Evolutionary conservation across 768 basidiomycete genomes (phyloP), one percentile per base, ranked within the genome.

Genomic region (Leucosporidium scottii): DNA sequence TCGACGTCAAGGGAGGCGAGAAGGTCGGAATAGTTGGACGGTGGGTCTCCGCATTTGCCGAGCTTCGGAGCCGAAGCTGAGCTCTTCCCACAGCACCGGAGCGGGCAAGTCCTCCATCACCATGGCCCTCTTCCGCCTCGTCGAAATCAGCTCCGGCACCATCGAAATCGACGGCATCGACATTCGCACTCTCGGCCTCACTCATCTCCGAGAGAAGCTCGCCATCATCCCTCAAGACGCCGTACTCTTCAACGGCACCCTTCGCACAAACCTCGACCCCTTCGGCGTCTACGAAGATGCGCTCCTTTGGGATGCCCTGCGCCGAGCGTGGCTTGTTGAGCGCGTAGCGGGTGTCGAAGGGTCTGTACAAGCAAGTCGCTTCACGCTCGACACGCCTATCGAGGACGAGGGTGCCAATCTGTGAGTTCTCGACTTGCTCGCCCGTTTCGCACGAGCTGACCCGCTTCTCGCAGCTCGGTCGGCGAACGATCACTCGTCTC

Each of bases 1-100:
- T 96, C 83, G 79, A 80, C 31, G 81, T 96, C 30, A 77, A 79
- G 0, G 84, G 84, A 0, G 88, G 89, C 7, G 93, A 97, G 79
- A 93, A 94, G 79, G 86, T 98, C 71, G 93, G 93, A 34, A 88
- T 94, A 62, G 89, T 94, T 58, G 91, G 91, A 60, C 74, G 39
- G 39, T 44, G 85, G 85, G 65, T 44, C 39, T 44, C 8, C 13
- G 8, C 13, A 6, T 44, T 17, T 13, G 8, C 15, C 39, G 2
- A 10, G 6, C 6, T 2, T 15, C 39, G 39, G 39, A 44, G 39
- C 2, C n/a, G 8, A 44, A 12, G 15, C 39, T 44, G 39, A 54
- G 64, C 39, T 10, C 15, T 8, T 44, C 17, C 66, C 53, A 25
- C 53, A 54, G 85, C 25, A 58, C 55, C 1, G 67, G 83, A 10